Evolutionary conservation across 495 filamentous ascomycete species (phyloP), one percentile per base, ranked within the genome.

Genomic region (Stereocaulon alpinum): DNA sequence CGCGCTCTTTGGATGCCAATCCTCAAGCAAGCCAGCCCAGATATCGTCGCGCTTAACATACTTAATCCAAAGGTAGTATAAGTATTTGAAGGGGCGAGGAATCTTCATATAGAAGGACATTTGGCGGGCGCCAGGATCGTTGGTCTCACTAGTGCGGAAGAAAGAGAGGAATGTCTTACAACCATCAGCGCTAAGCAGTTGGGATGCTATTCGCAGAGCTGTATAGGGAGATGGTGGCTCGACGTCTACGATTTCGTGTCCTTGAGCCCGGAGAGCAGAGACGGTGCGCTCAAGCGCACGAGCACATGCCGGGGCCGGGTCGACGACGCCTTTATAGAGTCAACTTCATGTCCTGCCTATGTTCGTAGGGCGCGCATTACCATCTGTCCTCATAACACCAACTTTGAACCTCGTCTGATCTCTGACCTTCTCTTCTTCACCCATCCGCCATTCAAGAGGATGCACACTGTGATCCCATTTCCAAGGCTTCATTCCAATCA

Each of bases 1-100:
- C 1, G 85, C 81, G 40, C 76, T 82, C 72, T 87, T 87, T 59
- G 78, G 76, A 48, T 81, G 77, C 80, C 89, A 94, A 60, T 83
- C 73, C 20, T 77, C 73, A 40, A 96, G 75, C 45, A 96, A 70
- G 5, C 82, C 83, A 0, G 91, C 91, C 84, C 90, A 92, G 50
- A 89, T 74, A 1, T 69, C 67, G 66, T 97, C 91, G 15, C 83
- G 72, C 50, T 80, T 75, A 63, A 96, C 77, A 72, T 95, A 95
- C 60, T 86, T 87, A 6, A 94, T 86, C 78, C 85, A 98, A 3
- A 87, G 76, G 68, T 89, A 94, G 74, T 95, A 89, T n/a, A 96
- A 59, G 65, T 83, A 93, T 67, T 91, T 90, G 55, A 95, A 61
- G 3, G 84, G 84, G 20, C 82, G 71, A 27, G 90, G 84, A 14